Evolutionary conservation across 139 green algal species (phyloP).

Genomic region (Chlamydomonas incerta): DNA sequence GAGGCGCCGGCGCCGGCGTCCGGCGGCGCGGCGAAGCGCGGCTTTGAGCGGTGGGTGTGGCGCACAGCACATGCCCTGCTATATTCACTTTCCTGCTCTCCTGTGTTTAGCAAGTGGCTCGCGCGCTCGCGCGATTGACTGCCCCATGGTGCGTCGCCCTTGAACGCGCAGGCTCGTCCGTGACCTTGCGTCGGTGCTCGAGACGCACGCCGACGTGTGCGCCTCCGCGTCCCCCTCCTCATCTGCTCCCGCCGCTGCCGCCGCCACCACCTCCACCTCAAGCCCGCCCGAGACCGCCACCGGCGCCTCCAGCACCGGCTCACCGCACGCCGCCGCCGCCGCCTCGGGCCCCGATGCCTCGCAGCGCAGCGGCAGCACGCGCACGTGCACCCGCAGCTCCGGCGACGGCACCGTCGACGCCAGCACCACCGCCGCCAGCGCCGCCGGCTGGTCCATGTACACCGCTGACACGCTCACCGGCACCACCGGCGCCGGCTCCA

Average conservation of each 20-base stretch:
- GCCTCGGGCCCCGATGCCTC: no score
- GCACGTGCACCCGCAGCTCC: no score
- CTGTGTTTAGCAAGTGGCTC: no score
- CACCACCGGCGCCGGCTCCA: slow-evolving; percentile 1
- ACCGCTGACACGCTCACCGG: background rate
- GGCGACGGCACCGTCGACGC: background rate
- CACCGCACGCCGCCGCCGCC: background rate
- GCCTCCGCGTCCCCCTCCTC: background rate
- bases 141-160: no score
- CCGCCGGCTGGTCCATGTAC: slow-evolving; percentile 9
- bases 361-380: background rate
- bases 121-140: no score
- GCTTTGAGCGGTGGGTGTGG: no score
- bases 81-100: no score
- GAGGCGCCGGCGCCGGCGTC: no score
- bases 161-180: background rate
- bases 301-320: background rate
- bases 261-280: background rate
- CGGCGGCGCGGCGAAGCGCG: no score
- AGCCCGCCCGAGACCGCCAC: background rate
- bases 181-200: background rate
- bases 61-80: no score
- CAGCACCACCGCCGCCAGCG: background rate
- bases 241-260: background rate
- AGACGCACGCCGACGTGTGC: background rate